These are phyloP conservation scores for Erodium maritimum DNA, from an alignment of 345 rosid species.

Conservation along the genomic window DNA sequence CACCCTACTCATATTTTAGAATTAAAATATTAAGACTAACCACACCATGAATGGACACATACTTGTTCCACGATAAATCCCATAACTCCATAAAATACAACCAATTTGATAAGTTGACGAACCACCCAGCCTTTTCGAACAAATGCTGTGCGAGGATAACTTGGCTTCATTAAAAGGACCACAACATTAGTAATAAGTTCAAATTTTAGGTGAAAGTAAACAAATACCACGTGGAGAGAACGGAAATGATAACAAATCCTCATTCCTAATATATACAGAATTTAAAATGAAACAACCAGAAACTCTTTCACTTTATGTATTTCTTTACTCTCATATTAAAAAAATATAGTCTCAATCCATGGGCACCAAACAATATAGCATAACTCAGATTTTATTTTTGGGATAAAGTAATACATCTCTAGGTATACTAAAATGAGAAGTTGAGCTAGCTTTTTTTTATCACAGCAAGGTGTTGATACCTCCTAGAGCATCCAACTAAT, in stretches of 20 bases:
- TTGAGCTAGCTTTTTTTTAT: not conserved
- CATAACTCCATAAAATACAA: conserved; percentile 88
- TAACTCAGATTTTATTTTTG: not conserved
- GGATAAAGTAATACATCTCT: not conserved
- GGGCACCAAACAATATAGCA: not conserved
- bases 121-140: conserved; percentile 85
- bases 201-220: not conserved
- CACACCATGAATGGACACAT: conserved; percentile 3
- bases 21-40: conserved; percentile 9
- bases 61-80: conserved; percentile 96
- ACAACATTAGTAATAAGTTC: not conserved
- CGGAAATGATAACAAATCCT: not conserved
- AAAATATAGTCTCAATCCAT: not conserved
- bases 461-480: not conserved
- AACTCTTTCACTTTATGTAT: not conserved
- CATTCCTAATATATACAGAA: not conserved
- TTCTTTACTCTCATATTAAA: not conserved
- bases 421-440: not conserved
- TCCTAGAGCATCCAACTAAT: not conserved
- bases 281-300: not conserved
- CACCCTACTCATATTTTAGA: not conserved
- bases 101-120: conserved; percentile 68
- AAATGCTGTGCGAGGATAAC: conserved; percentile 75
- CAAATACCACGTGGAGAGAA: not conserved
- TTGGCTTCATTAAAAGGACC: conserved; percentile 30